Conservation (phyloP, 1,284 basidiomycete species). For the Sphagnurus paluster region DNA sequence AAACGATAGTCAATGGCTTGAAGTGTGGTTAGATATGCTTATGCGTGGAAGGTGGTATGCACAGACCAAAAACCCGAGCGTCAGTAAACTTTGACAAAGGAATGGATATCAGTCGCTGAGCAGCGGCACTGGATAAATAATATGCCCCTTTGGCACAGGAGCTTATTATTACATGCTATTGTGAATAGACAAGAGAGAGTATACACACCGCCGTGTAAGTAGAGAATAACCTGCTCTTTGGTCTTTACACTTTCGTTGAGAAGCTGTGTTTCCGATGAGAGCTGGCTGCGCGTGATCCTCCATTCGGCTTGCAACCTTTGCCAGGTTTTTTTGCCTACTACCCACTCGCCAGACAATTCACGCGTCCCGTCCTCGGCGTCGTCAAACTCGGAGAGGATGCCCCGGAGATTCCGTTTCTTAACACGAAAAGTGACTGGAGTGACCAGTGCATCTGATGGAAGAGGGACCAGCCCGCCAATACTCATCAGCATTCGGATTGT, state of each 20-base stretch:
- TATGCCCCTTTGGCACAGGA: conserved; percentile 73
- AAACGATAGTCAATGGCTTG: conserved; percentile 96
- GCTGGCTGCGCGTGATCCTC: conserved; percentile 42
- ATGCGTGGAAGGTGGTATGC: conserved; percentile 1
- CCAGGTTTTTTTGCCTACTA: conserved; percentile 92
- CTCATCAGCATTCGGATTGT: conserved; percentile 82
- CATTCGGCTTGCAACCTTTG: conserved; percentile 85
- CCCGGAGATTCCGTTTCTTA: conserved; percentile 68
- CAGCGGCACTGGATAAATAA: conserved; percentile 92
- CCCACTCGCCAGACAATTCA: conserved; percentile 94
- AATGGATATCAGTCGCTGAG: conserved; percentile 90
- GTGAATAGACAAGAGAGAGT: background rate
- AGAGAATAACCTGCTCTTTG: conserved; percentile 86
- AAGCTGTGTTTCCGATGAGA: conserved; percentile 8
- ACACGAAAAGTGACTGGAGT: conserved; percentile 95
- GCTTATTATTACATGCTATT: conserved; percentile 8
- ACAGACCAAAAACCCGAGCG: conserved; percentile 90
- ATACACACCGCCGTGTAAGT: conserved; percentile 85
- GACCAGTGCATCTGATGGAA: conserved; percentile 92
- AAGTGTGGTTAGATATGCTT: conserved; percentile 8
- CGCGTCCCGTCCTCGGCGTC: conserved; percentile 71
- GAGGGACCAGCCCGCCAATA: conserved; percentile 80
- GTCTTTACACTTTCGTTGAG: conserved; percentile 25
- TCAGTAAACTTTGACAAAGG: conserved; percentile 90
- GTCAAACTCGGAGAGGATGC: conserved; percentile 78